Percentiles rank a stretch among this genome's conserved stretches.
phyloP scores from a whole-genome alignment of 1,284 basidiomycete genomes.

The Cryptococcus jaspeensis region DNA sequence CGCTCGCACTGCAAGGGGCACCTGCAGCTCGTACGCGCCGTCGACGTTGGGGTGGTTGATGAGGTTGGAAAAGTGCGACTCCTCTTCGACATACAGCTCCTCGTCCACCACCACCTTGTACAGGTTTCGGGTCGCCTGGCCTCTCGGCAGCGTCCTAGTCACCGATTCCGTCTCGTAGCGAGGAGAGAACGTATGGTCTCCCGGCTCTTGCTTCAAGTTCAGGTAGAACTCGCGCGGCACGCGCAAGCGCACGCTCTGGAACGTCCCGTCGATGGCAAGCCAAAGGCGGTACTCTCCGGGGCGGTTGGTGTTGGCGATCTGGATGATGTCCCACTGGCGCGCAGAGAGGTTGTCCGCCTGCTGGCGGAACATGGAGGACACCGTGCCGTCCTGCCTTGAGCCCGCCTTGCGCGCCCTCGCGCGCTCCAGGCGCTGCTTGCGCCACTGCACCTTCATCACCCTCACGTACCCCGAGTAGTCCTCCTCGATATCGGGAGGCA shows the following conservation, averaged over 20 bases:
- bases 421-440: constrained; percentile 58
- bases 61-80: constrained; percentile 87
- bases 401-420: constrained; percentile 47
- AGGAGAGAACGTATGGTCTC: constrained; percentile 63
- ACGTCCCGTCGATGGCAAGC: constrained; percentile 78
- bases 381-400: constrained; percentile 51
- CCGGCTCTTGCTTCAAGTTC: constrained; percentile 71
- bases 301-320: constrained; percentile 73
- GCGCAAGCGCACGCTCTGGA: constrained; percentile 75
- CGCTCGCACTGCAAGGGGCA: constrained; percentile 81
- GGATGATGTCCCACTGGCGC: constrained; percentile 88
- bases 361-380: constrained; percentile 78
- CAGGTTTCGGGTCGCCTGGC: constrained; percentile 72
- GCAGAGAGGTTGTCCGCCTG: constrained; percentile 63
- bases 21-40: constrained; percentile 90
- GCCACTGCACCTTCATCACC: constrained; percentile 80
- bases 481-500: constrained; percentile 59
- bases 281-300: constrained; percentile 87
- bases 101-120: constrained; percentile 84
- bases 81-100: constrained; percentile 75
- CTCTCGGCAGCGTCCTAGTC: constrained; percentile 75
- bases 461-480: constrained; percentile 80
- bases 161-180: constrained; percentile 74
- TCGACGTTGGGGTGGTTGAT: constrained; percentile 94
- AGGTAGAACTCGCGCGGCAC: constrained; percentile 92